Conservation (phyloP, 139 green algal species). For the Eudorina sp. region DNA sequence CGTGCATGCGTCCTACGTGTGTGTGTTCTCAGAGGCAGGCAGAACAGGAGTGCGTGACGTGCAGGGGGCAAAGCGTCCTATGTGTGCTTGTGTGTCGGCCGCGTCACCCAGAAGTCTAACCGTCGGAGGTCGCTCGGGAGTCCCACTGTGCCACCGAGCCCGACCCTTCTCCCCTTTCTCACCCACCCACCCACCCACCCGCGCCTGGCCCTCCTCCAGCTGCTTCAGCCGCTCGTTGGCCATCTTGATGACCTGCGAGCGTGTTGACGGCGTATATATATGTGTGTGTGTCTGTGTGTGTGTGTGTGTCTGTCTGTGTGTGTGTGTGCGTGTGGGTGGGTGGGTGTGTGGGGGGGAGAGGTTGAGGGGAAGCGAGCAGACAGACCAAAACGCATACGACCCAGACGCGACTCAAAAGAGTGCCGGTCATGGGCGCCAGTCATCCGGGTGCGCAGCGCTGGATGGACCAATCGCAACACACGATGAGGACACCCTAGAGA, state of each 20-base stretch:
- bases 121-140: background rate
- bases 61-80: no score
- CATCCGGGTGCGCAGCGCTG: no score
- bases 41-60: no score
- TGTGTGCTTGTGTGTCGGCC: no score
- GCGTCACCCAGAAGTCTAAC: no score
- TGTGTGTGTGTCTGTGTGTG: no score
- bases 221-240: constrained; percentile 38
- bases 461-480: no score
- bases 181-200: background rate
- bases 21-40: no score
- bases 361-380: background rate
- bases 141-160: background rate
- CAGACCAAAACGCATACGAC: background rate
- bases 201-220: constrained; percentile 39
- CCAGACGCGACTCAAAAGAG: background rate
- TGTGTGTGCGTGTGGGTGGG: no score
- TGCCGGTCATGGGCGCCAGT: background rate
- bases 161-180: background rate
- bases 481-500: no score
- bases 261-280: background rate
- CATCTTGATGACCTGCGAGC: constrained; percentile 19
- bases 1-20: background rate
- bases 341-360: background rate
- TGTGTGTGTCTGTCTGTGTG: no score